Percentiles rank a stretch among this genome's conserved stretches.
phyloP scores from a whole-genome alignment of 2,329 filamentous ascomycete genomes.

The Microsporum ferrugineum region DNA sequence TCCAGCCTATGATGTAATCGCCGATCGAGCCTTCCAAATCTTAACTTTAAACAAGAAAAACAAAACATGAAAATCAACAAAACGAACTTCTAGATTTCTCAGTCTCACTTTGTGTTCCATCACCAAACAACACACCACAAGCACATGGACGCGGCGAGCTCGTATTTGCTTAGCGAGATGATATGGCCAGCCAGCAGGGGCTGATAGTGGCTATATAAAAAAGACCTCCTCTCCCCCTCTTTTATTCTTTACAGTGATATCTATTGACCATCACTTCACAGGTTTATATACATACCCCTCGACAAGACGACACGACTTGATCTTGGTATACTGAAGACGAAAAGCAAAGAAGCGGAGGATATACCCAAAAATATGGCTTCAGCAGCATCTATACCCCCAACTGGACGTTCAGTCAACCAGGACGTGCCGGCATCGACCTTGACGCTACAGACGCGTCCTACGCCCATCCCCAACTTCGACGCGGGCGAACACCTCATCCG shows the following conservation, averaged over 20 bases:
- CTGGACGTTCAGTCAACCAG: conserved; percentile 10
- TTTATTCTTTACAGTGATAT: background rate
- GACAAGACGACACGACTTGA: background rate
- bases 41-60: background rate
- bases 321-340: background rate
- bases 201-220: background rate
- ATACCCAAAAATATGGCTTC: background rate
- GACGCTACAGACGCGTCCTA: conserved; percentile 6
- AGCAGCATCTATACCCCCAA: background rate
- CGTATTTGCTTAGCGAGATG: background rate
- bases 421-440: conserved; percentile 8
- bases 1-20: background rate
- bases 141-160: background rate
- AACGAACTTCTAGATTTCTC: background rate
- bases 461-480: conserved; percentile 18
- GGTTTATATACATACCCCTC: background rate
- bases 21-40: background rate
- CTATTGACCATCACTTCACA: background rate
- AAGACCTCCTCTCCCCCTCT: background rate
- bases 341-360: background rate
- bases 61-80: background rate
- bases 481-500: conserved; percentile 31
- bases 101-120: background rate
- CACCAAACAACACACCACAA: background rate
- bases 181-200: background rate